These are phyloP conservation scores for Xylaria sp. DNA, from an alignment of 2,329 filamentous ascomycete species.

Conservation along the genomic window DNA sequence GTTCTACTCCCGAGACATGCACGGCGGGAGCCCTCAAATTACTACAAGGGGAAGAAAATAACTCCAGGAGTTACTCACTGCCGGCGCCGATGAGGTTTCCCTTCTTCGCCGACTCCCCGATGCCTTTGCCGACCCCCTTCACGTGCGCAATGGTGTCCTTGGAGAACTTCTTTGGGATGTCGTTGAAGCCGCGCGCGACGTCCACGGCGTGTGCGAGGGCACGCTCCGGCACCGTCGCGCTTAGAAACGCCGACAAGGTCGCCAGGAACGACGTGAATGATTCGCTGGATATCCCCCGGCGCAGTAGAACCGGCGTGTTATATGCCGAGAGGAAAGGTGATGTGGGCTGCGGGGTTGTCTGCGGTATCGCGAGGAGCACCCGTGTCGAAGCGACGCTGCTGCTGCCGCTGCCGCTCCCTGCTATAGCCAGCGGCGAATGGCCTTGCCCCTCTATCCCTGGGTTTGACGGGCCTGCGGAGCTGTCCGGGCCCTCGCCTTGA, in stretches of 20 bases:
- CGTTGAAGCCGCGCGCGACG: constrained; percentile 35
- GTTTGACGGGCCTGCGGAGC: constrained; percentile 3
- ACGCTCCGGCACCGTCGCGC: constrained; percentile 51
- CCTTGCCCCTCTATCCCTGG: constrained; percentile 21
- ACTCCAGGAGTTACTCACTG: no score
- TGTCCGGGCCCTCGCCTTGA: neutral
- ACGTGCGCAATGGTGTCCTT: constrained; percentile 46
- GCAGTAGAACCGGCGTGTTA: constrained; percentile 45
- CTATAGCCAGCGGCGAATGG: neutral
- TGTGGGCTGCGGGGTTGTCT: constrained; percentile 36
- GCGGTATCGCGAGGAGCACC: constrained; percentile 19
- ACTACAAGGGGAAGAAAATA: no score
- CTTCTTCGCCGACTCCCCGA: constrained; percentile 45
- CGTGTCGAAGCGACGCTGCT: neutral
- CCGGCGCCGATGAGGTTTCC: constrained; percentile 50
- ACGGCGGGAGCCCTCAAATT: no score
- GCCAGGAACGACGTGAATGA: constrained; percentile 38
- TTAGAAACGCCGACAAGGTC: constrained; percentile 53
- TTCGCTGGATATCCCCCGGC: constrained; percentile 40
- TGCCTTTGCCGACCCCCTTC: constrained; percentile 45
- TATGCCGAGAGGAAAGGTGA: constrained; percentile 50
- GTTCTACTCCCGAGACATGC: no score
- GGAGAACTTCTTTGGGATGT: constrained; percentile 45
- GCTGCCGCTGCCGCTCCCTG: neutral
- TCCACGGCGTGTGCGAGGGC: constrained; percentile 44